phyloP scores from a whole-genome alignment of 108 stramenopile species.

The Aurantiochytrium sp. region DNA sequence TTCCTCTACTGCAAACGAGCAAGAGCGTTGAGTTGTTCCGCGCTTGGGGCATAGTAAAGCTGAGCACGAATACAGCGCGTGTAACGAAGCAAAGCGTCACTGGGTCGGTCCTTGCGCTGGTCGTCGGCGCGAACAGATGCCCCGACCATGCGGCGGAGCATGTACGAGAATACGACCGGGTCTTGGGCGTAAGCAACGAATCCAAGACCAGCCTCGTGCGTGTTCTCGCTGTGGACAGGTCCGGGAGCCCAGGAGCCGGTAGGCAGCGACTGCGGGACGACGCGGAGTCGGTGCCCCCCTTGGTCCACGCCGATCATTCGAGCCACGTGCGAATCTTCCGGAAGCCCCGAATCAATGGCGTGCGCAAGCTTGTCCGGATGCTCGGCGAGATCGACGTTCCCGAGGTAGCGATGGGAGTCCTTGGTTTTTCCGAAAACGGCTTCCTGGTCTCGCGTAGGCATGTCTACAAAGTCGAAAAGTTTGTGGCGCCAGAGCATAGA shows the following conservation, averaged over 20 bases:
- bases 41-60: neutral
- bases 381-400: neutral
- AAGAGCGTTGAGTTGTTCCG: neutral
- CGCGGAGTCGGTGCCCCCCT: neutral
- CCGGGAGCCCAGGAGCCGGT: neutral
- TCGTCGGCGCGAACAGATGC: neutral
- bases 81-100: neutral
- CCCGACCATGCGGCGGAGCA: neutral
- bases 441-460: neutral
- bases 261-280: neutral
- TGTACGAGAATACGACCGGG: neutral
- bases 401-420: neutral
- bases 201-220: neutral
- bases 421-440: neutral
- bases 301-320: neutral
- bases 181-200: neutral
- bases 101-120: neutral
- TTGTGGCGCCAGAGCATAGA: neutral
- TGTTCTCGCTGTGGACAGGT: neutral
- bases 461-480: neutral
- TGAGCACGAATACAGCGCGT: neutral
- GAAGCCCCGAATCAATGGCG: neutral
- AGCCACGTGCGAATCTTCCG: neutral
- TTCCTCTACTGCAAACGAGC: neutral
- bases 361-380: constrained; percentile 6